These are phyloP conservation scores for Suhomyces guaymorum DNA, from an alignment of 1,139 yeast genomes.

Conservation along the genomic window DNA sequence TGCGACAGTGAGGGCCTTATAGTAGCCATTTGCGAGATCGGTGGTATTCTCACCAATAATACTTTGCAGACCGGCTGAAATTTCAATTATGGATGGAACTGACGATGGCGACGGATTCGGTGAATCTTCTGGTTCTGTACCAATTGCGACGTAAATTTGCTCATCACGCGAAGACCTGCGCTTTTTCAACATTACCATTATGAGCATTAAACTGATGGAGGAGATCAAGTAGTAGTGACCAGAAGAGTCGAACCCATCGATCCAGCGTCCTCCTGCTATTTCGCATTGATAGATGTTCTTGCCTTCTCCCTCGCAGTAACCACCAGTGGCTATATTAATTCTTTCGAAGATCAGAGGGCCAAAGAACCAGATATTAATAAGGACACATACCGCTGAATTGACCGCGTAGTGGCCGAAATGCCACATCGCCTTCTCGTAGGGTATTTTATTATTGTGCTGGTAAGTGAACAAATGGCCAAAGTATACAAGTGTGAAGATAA, in stretches of 20 bases:
- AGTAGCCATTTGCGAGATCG: conserved; percentile 1
- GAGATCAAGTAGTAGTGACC: conserved; percentile 61
- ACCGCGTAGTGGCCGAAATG: conserved; percentile 16
- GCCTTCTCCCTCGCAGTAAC: conserved; percentile 4
- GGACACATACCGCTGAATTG: conserved; percentile 19
- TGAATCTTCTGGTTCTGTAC: too few relatives aligned
- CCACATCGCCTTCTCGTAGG: conserved; percentile 7
- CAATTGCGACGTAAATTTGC: not conserved
- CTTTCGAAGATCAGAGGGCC: conserved; percentile 50
- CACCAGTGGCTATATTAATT: conserved; percentile 22
- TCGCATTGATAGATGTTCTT: conserved; percentile 22
- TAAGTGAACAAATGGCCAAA: conserved; percentile 13
- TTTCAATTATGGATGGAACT: too few relatives aligned
- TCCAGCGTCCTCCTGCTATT: conserved; percentile 52
- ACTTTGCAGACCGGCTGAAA: not conserved
- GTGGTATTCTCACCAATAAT: not conserved
- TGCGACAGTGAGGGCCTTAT: not conserved
- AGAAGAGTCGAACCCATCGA: conserved; percentile 60
- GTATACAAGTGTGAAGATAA: conserved; percentile 29
- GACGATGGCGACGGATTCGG: too few relatives aligned
- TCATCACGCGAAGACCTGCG: not conserved
- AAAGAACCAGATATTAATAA: conserved; percentile 44
- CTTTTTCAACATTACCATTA: conserved; percentile 18
- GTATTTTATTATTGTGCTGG: conserved; percentile 10
- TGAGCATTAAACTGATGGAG: conserved; percentile 47